Evolutionary conservation across 2,329 filamentous ascomycete species (phyloP).

Genomic region (Paecilomyces dactylethromorphus): DNA sequence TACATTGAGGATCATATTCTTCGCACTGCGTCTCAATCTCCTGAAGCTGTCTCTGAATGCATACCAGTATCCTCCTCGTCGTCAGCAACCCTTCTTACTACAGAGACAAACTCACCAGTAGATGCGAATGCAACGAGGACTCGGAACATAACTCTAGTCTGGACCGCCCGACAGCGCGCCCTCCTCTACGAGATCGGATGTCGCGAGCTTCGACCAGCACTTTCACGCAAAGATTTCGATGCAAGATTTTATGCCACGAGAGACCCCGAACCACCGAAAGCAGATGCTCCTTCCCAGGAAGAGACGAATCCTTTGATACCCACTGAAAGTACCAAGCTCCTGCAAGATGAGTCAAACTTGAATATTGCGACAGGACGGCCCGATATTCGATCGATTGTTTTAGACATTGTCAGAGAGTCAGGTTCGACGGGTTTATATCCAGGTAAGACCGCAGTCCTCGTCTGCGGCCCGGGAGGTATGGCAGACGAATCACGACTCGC

Average conservation of each 20-base stretch:
- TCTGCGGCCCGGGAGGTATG: conserved; percentile 36
- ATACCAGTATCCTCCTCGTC: not conserved
- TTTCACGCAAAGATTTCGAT: conserved; percentile 8
- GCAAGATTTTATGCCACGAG: conserved; percentile 8
- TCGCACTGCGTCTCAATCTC: not conserved
- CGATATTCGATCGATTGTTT: conserved; percentile 19
- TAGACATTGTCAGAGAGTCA: conserved; percentile 12
- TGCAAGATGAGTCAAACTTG: conserved; percentile 5
- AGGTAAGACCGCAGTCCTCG: conserved; percentile 27
- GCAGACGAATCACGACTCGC: conserved; percentile 34
- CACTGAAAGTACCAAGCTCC: not conserved
- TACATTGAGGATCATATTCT: conserved; percentile 29
- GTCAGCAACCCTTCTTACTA: not conserved
- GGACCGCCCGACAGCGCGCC: conserved; percentile 10
- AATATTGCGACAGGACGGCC: conserved; percentile 25
- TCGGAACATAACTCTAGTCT: conserved; percentile 10
- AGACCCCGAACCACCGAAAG: not conserved
- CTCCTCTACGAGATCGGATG: conserved; percentile 9
- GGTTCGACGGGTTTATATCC: conserved; percentile 8
- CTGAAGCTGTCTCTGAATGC: not conserved
- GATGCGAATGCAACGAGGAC: conserved; percentile 3
- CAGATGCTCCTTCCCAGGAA: not conserved
- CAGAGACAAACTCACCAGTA: not conserved
- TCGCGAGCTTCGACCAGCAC: conserved; percentile 6
- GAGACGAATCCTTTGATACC: not conserved